Conservation (phyloP, 495 filamentous ascomycete genomes). For the Viridothelium virens region DNA sequence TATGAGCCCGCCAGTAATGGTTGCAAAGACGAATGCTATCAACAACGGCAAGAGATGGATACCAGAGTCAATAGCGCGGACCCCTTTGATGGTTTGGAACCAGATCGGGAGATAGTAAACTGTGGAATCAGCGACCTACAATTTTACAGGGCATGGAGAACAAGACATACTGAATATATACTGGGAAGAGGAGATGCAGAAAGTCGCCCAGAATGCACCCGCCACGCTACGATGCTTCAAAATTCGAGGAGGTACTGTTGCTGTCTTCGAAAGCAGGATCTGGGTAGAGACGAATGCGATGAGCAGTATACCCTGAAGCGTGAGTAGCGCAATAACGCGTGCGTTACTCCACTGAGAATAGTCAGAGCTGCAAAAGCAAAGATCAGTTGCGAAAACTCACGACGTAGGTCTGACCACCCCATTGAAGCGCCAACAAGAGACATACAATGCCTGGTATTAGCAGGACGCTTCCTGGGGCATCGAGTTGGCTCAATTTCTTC, state of each 20-base stretch:
- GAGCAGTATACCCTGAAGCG: constrained; percentile 24
- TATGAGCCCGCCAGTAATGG: constrained; percentile 8
- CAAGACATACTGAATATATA: constrained; percentile 16
- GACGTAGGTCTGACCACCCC: constrained; percentile 20
- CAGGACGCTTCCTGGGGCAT: constrained; percentile 20
- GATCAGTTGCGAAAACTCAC: no score
- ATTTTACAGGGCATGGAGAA: constrained; percentile 16
- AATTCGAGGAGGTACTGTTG: background rate
- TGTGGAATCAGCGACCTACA: no score
- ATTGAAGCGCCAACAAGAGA: constrained; percentile 28
- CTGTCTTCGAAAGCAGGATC: no score
- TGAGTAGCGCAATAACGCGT: constrained; percentile 43
- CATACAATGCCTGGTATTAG: constrained; percentile 20
- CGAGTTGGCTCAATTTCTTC: constrained; percentile 26
- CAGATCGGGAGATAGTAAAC: constrained; percentile 27
- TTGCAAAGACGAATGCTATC: constrained; percentile 11
- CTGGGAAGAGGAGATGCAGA: constrained; percentile 3
- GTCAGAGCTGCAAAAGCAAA: no score
- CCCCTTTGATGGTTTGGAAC: constrained; percentile 24
- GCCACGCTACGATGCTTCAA: constrained; percentile 17
- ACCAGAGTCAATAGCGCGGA: constrained; percentile 19
- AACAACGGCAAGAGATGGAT: constrained; percentile 25
- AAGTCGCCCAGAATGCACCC: constrained; percentile 22
- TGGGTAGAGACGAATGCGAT: constrained; percentile 11
- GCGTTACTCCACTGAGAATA: constrained; percentile 24